Evolutionary conservation across 495 filamentous ascomycete species (phyloP).

Genomic region (Trichoderma orchidacearum): DNA sequence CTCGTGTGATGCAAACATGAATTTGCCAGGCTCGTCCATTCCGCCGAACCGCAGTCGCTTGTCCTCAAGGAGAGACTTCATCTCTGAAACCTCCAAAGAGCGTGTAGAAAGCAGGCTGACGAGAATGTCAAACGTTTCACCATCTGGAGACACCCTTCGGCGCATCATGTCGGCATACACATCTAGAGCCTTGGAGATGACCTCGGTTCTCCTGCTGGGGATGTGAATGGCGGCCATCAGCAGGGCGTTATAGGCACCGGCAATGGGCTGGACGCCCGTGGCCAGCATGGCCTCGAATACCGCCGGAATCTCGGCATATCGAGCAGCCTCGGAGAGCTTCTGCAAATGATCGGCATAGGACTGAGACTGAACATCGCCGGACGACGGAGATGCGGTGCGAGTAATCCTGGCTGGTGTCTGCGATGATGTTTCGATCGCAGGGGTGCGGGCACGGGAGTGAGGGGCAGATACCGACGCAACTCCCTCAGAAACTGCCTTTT

Average conservation of each 20-base stretch:
- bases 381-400: slow-evolving; percentile 29
- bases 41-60: slow-evolving; percentile 70
- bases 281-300: slow-evolving; percentile 78
- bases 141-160: slow-evolving; percentile 67
- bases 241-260: slow-evolving; percentile 80
- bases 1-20: slow-evolving; percentile 80
- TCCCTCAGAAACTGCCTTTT: slow-evolving; percentile 18
- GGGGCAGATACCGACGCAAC: slow-evolving; percentile 2
- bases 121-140: slow-evolving; percentile 73
- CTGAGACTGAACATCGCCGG: slow-evolving; percentile 46
- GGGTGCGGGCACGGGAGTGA: slow-evolving; percentile 18
- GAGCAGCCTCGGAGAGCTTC: slow-evolving; percentile 49
- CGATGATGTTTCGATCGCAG: slow-evolving; percentile 19
- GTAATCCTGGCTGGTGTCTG: slow-evolving; percentile 25
- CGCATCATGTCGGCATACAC: slow-evolving; percentile 94
- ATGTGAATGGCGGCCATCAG: slow-evolving; percentile 70
- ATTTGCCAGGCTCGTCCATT: slow-evolving; percentile 74
- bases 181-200: slow-evolving; percentile 80
- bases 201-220: slow-evolving; percentile 55
- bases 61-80: slow-evolving; percentile 59
- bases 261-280: slow-evolving; percentile 62
- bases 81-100: slow-evolving; percentile 54
- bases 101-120: slow-evolving; percentile 68
- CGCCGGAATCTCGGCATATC: slow-evolving; percentile 74
- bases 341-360: slow-evolving; percentile 62